phyloP scores from a whole-genome alignment of 2,329 filamentous ascomycete species.

The Gnomoniopsis sp. region DNA sequence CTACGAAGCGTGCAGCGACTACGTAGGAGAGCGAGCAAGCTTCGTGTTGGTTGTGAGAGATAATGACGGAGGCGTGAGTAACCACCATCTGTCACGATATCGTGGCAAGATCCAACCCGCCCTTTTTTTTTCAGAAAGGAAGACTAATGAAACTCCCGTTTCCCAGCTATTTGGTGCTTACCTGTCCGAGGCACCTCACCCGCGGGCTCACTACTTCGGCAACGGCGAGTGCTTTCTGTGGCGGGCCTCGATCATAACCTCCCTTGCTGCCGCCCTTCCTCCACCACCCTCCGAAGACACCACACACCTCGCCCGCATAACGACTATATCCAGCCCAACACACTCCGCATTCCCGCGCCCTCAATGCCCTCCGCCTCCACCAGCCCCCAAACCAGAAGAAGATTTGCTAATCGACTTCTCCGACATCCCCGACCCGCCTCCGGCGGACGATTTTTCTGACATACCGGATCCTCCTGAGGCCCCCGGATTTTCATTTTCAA shows the following conservation, averaged over 20 bases:
- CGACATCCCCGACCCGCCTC: conserved; percentile 21
- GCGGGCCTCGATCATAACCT: conserved; percentile 66
- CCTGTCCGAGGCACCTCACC: conserved; percentile 82
- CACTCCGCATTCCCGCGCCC: conserved; percentile 19
- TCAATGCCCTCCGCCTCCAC: conserved; percentile 16
- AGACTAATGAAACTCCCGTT: not conserved
- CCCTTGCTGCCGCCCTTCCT: conserved; percentile 64
- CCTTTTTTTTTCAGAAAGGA: not conserved
- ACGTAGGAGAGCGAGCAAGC: conserved; percentile 68
- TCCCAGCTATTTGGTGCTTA: conserved; percentile 83
- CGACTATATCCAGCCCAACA: conserved; percentile 31
- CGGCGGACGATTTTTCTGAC: conserved; percentile 12
- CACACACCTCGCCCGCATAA: conserved; percentile 41
- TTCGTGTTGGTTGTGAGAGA: conserved; percentile 89
- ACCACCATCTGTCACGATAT: not conserved
- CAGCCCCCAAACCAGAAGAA: conserved; percentile 29
- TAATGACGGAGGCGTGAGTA: conserved; percentile 65
- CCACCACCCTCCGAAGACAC: conserved; percentile 63
- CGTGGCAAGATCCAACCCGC: not conserved
- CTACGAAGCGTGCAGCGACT: conserved; percentile 73
- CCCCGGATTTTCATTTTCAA: not conserved
- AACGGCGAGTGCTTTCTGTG: conserved; percentile 96
- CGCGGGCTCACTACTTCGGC: conserved; percentile 82
- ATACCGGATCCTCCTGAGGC: conserved; percentile 21
- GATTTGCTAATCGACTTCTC: conserved; percentile 17